phyloP scores from a whole-genome alignment of 208 protist species.

The Lotmaria passim region DNA sequence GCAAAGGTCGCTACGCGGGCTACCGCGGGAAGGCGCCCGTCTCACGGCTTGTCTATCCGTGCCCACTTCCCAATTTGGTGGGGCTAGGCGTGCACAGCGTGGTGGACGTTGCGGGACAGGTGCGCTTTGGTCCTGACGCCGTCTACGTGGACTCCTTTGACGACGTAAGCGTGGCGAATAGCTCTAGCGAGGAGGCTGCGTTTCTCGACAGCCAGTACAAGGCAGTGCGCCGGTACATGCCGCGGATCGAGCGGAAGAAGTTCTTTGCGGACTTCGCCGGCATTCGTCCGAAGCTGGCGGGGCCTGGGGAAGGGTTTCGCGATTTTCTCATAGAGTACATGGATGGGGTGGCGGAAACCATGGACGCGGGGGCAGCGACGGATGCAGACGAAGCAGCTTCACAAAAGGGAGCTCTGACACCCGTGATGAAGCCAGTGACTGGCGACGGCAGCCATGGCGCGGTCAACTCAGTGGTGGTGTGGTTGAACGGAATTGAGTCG shows the following conservation, averaged over 20 bases:
- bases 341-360: not conserved
- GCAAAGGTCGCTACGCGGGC: constrained; percentile 43
- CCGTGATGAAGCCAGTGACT: constrained; percentile 10
- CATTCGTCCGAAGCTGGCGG: constrained; percentile 46
- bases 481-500: constrained; percentile 52
- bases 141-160: constrained; percentile 32
- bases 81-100: constrained; percentile 52
- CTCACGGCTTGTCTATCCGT: constrained; percentile 44
- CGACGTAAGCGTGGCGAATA: constrained; percentile 19
- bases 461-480: constrained; percentile 19
- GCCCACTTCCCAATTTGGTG: constrained; percentile 37
- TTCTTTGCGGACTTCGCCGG: constrained; percentile 41
- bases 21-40: constrained; percentile 37
- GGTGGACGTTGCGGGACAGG: constrained; percentile 38
- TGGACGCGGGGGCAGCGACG: too few species aligned
- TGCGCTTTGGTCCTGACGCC: constrained; percentile 49
- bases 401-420: not conserved
- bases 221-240: constrained; percentile 39
- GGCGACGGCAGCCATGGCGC: not conserved
- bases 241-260: constrained; percentile 30
- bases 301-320: constrained; percentile 35
- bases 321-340: constrained; percentile 53
- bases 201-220: constrained; percentile 42
- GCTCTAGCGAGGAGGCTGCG: constrained; percentile 20
- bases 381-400: not conserved